Percentiles rank a stretch among this genome's conserved stretches.
phyloP scores from a whole-genome alignment of 176 grass and related monocot species.

The Oryza brachyantha region DNA sequence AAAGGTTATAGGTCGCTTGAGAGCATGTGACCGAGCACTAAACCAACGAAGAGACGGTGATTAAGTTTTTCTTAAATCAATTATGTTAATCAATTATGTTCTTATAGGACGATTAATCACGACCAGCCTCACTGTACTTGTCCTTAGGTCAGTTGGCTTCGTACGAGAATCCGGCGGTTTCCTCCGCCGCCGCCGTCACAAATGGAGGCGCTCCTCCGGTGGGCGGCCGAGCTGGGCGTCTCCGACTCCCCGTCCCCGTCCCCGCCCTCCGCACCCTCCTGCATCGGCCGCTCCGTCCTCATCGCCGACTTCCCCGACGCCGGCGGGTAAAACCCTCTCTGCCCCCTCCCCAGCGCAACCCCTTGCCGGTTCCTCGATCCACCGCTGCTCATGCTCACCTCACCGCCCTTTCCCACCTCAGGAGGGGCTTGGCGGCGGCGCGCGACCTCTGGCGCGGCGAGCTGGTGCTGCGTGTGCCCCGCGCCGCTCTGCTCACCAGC shows the following conservation, averaged over 20 bases:
- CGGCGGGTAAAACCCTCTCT: conserved; percentile 55
- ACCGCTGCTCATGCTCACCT: background rate
- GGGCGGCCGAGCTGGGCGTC: conserved; percentile 74
- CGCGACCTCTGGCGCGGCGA: conserved; percentile 67
- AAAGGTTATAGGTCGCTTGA: too few relatives aligned
- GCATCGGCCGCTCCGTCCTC: conserved; percentile 56
- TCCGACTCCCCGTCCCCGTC: conserved; percentile 45
- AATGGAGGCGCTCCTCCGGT: conserved; percentile 66
- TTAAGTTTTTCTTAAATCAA: too few relatives aligned
- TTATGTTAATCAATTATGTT: too few relatives aligned
- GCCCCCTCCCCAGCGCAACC: background rate
- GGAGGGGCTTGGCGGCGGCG: conserved; percentile 77
- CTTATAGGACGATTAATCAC: too few relatives aligned
- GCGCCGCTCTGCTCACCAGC: conserved; percentile 65
- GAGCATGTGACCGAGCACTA: too few relatives aligned
- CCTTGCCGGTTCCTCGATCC: background rate
- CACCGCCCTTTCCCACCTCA: conserved; percentile 18
- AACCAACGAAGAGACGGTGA: too few relatives aligned
- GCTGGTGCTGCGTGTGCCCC: conserved; percentile 70
- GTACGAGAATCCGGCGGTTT: too few relatives aligned
- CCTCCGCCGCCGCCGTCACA: conserved; percentile 3
- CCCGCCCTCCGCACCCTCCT: conserved; percentile 6
- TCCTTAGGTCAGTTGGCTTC: too few relatives aligned
- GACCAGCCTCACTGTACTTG: too few relatives aligned
- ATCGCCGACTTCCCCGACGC: conserved; percentile 69